Evolutionary conservation across 768 basidiomycete genomes (phyloP).

Genomic region (Psilocybe azurescens): DNA sequence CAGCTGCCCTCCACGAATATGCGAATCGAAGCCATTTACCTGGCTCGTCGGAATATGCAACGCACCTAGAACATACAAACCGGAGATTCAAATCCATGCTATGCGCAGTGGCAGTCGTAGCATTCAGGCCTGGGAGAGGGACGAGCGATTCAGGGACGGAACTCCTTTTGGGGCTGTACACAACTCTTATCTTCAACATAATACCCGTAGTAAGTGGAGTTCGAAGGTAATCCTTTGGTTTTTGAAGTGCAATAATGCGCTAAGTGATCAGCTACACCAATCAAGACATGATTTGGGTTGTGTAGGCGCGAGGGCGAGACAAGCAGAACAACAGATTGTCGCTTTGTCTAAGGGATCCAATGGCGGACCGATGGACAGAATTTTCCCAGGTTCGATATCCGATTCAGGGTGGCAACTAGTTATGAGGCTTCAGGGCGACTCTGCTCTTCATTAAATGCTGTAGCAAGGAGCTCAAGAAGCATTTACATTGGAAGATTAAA

Average conservation of each 20-base stretch:
- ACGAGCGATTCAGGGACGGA: slow-evolving; percentile 4
- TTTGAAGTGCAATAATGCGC: neutral
- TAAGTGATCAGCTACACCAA: slow-evolving; percentile 1
- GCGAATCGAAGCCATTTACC: slow-evolving; percentile 4
- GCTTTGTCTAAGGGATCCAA: slow-evolving; percentile 4
- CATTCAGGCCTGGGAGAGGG: slow-evolving; percentile 9
- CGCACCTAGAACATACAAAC: slow-evolving; percentile 13
- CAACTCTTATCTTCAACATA: neutral
- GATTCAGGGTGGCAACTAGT: neutral
- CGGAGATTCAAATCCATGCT: slow-evolving; percentile 18
- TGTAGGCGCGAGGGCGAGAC: neutral
- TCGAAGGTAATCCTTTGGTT: neutral
- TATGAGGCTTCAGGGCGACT: neutral
- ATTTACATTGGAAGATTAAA: neutral
- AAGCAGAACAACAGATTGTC: neutral
- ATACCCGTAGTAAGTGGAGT: neutral
- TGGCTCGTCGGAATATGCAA: neutral
- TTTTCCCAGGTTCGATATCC: neutral
- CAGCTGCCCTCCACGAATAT: slow-evolving; percentile 11
- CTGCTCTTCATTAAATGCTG: neutral
- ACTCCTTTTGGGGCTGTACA: slow-evolving; percentile 4
- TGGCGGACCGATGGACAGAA: neutral
- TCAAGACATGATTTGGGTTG: neutral
- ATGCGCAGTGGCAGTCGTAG: slow-evolving; percentile 7
- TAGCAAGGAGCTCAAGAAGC: slow-evolving; percentile 5